A percentile compares a stretch with the other conserved stretches of the same genome.
phyloP scores from a whole-genome alignment of 1,139 yeast genomes.

The Trichomonascaceae sp. region DNA sequence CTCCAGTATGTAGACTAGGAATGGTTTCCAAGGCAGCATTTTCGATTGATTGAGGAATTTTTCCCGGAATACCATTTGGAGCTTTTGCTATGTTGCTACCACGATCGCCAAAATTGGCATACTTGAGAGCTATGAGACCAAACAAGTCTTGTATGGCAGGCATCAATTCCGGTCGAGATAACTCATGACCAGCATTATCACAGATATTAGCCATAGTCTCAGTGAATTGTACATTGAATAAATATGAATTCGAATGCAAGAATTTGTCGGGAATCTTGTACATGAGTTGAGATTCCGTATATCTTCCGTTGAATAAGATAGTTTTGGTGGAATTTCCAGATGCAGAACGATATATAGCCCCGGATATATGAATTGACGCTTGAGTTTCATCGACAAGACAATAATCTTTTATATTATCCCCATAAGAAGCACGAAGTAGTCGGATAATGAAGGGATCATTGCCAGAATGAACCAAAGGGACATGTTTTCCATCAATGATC shows the following conservation, averaged over 20 bases:
- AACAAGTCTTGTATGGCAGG: neutral
- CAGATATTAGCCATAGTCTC: neutral
- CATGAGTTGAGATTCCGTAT: neutral
- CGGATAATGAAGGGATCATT: neutral
- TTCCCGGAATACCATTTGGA: neutral
- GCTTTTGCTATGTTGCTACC: neutral
- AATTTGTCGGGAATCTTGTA: neutral
- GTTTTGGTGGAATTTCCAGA: neutral
- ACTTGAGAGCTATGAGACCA: neutral
- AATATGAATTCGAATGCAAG: neutral
- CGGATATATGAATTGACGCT: neutral
- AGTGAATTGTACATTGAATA: neutral
- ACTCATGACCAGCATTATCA: neutral
- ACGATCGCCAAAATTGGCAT: neutral
- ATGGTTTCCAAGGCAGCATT: neutral
- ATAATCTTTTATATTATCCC: neutral
- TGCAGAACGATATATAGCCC: neutral
- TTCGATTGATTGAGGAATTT: neutral
- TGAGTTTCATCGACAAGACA: neutral
- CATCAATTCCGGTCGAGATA: neutral
- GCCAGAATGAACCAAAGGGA: neutral
- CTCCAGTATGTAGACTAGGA: conserved; percentile 4
- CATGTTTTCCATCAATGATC: neutral
- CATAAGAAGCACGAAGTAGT: neutral
- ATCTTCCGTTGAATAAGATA: neutral